A percentile compares a stretch with the other conserved stretches of the same genome.
Evolutionary conservation across 108 stramenopile species (phyloP).

Genomic region (Cyclostephanos tholiformis): DNA sequence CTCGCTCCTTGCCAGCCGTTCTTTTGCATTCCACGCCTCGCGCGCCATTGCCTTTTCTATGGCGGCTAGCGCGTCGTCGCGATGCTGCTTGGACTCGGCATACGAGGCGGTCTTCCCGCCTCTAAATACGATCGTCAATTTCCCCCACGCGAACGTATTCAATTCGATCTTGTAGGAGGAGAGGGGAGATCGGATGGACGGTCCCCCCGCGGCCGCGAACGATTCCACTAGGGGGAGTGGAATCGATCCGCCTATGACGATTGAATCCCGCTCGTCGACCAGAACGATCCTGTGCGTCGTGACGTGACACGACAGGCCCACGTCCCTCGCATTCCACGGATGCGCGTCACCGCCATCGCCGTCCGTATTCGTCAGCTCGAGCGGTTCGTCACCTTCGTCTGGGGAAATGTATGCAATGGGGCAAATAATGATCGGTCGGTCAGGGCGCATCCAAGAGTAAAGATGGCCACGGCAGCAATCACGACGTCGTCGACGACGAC

Average conservation of each 20-base stretch:
- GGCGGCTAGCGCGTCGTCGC: constrained; percentile 59
- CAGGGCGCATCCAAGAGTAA: background rate
- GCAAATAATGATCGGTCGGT: background rate
- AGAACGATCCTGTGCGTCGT: constrained; percentile 45
- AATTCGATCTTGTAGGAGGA: constrained; percentile 55
- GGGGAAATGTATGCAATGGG: background rate
- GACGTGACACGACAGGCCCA: constrained; percentile 46
- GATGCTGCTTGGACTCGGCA: constrained; percentile 48
- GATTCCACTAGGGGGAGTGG: constrained; percentile 57
- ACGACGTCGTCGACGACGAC: background rate
- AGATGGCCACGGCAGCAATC: background rate
- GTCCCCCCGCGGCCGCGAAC: constrained; percentile 50
- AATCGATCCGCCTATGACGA: constrained; percentile 39
- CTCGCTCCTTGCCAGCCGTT: constrained; percentile 49
- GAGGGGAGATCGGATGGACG: constrained; percentile 44
- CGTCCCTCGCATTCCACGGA: constrained; percentile 68
- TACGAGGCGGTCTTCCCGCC: constrained; percentile 36
- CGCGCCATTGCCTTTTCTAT: constrained; percentile 63
- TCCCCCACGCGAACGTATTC: constrained; percentile 62
- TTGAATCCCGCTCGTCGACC: constrained; percentile 27
- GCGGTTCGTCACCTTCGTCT: constrained; percentile 33
- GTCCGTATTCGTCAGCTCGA: constrained; percentile 32
- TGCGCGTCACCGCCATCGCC: constrained; percentile 19
- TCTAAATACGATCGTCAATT: constrained; percentile 62
- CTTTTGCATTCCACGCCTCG: constrained; percentile 64